phyloP scores from a whole-genome alignment of 2,329 filamentous ascomycete genomes.

The Setomelanomma holmii region DNA sequence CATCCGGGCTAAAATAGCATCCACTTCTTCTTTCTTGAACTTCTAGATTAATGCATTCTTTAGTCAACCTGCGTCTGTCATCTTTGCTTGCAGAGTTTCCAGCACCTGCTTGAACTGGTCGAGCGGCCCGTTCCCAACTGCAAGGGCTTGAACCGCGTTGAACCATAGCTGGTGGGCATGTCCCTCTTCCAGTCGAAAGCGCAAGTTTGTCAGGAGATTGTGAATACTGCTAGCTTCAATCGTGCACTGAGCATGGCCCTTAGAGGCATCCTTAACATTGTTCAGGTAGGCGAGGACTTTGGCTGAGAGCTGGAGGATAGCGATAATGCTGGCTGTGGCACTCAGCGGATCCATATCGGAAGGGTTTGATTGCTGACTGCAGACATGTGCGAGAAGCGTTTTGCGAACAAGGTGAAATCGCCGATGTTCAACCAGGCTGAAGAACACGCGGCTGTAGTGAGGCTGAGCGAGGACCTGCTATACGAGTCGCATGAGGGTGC shows the following conservation, averaged over 20 bases:
- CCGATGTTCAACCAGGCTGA: neutral
- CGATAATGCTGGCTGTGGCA: constrained; percentile 27
- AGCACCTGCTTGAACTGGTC: constrained; percentile 34
- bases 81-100: constrained; percentile 11
- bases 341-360: neutral
- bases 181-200: constrained; percentile 20
- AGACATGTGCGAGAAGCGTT: neutral
- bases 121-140: constrained; percentile 23
- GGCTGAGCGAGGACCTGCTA: neutral
- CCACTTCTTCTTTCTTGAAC: constrained; percentile 19
- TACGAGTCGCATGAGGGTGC: neutral
- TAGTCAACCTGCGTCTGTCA: neutral
- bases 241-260: neutral
- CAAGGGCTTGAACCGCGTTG: constrained; percentile 18
- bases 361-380: no score
- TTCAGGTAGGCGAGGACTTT: constrained; percentile 28
- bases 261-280: constrained; percentile 24
- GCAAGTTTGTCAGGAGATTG: constrained; percentile 6
- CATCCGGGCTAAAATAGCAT: constrained; percentile 16
- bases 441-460: neutral
- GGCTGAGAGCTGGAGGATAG: constrained; percentile 27
- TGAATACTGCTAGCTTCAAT: constrained; percentile 3
- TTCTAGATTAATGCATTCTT: constrained; percentile 20
- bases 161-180: constrained; percentile 25
- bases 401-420: neutral